These are phyloP conservation scores for Coccomyxa subellipsoidea DNA, from an alignment of 163 green algal species.

Conservation along the genomic window DNA sequence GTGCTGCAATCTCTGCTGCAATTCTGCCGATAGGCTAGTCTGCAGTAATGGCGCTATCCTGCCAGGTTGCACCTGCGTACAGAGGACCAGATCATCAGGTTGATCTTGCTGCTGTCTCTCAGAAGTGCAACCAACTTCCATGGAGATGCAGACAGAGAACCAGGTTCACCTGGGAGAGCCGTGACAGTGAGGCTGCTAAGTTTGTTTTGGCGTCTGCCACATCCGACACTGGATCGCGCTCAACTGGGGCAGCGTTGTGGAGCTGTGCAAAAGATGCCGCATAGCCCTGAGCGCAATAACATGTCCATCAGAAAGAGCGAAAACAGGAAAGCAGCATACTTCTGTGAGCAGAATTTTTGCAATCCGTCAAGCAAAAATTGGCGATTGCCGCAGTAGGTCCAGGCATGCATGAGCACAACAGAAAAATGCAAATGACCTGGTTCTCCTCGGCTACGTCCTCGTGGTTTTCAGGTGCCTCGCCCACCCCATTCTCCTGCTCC, in stretches of 20 bases:
- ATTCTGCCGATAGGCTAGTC: neutral
- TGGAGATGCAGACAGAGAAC: neutral
- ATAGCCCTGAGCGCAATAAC: slow-evolving; percentile 34
- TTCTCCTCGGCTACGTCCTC: slow-evolving; percentile 32
- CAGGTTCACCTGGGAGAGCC: slow-evolving; percentile 5
- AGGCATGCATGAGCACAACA: neutral
- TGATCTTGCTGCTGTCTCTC: too few relatives aligned
- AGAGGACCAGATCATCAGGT: too few relatives aligned
- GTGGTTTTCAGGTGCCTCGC: slow-evolving; percentile 2
- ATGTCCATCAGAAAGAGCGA: neutral
- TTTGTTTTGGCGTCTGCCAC: slow-evolving; percentile 22
- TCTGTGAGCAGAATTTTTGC: too few relatives aligned
- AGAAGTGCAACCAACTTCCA: too few relatives aligned
- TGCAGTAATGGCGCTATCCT: neutral
- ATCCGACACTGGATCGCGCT: slow-evolving; percentile 34
- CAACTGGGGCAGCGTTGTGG: slow-evolving; percentile 39
- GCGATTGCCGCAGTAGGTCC: too few relatives aligned
- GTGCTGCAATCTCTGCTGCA: slow-evolving; percentile 15
- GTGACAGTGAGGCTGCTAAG: slow-evolving; percentile 31
- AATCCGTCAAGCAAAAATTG: too few relatives aligned
- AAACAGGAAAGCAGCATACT: too few relatives aligned
- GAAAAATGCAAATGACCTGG: neutral
- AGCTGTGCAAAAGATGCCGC: slow-evolving; percentile 51
- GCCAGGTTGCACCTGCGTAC: slow-evolving; percentile 2
- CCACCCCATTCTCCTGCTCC: neutral